phyloP scores from a whole-genome alignment of 345 rosid species.

The Citrus sp. region DNA sequence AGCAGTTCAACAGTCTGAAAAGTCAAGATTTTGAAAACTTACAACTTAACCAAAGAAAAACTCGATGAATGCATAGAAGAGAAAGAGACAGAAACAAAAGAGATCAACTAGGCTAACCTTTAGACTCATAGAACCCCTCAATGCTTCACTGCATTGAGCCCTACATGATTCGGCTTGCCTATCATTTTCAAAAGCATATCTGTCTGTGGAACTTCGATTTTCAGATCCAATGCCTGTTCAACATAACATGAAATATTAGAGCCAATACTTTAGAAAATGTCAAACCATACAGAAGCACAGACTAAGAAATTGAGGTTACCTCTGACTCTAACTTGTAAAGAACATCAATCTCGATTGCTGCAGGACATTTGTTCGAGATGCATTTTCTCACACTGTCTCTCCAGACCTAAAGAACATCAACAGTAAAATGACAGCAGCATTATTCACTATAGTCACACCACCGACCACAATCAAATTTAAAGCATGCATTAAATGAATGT shows the following conservation, averaged over 20 bases:
- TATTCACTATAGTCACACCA: neutral
- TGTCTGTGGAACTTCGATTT: constrained; percentile 61
- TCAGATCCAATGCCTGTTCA: constrained; percentile 66
- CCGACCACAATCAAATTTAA: neutral
- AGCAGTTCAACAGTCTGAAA: constrained; percentile 60
- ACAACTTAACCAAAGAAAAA: constrained; percentile 2
- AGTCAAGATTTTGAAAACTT: constrained; percentile 3
- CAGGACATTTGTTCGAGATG: constrained; percentile 33
- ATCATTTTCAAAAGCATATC: constrained; percentile 49
- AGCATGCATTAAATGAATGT: neutral
- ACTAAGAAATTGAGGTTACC: constrained; percentile 40
- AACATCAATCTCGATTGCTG: constrained; percentile 47
- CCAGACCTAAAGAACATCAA: constrained; percentile 49
- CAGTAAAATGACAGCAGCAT: constrained; percentile 17
- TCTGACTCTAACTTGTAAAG: constrained; percentile 73
- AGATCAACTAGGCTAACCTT: constrained; percentile 39
- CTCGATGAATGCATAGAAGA: neutral
- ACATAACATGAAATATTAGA: constrained; percentile 15
- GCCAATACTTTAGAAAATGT: constrained; percentile 13
- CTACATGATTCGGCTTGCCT: constrained; percentile 57
- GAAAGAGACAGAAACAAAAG: constrained; percentile 4
- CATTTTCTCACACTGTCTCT: constrained; percentile 46
- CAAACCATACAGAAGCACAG: neutral
- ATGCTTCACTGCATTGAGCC: constrained; percentile 44
- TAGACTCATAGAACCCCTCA: constrained; percentile 47